Conservation (phyloP, 495 filamentous ascomycete genomes). For the Cercophora samala region DNA sequence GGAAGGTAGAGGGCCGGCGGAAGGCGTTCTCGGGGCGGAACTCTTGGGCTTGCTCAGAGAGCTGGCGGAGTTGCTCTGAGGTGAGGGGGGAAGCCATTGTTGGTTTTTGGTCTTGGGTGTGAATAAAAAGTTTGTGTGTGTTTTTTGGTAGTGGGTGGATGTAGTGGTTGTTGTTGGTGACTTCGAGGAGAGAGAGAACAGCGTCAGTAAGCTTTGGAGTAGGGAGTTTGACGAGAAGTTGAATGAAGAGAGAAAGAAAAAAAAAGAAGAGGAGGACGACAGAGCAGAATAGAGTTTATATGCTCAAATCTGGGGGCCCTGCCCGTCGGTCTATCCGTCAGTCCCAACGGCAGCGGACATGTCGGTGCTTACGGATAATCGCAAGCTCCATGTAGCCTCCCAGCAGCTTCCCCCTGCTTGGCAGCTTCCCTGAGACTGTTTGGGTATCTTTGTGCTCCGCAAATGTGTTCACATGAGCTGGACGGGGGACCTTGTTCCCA, state of each 20-base stretch:
- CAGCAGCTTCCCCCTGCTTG: not conserved
- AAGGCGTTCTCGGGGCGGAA: constrained; percentile 17
- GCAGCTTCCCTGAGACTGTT: not conserved
- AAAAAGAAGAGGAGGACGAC: not conserved
- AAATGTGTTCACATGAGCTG: constrained; percentile 24
- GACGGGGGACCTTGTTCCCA: constrained; percentile 1
- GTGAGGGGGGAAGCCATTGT: constrained; percentile 18
- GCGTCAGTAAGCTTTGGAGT: not conserved
- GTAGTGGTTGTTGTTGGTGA: not conserved
- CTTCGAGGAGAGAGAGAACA: not conserved
- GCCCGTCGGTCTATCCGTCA: too few species aligned
- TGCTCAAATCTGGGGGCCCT: not conserved
- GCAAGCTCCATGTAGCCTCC: not conserved
- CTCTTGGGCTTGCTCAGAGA: constrained; percentile 25
- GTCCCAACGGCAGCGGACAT: not conserved
- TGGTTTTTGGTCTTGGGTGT: constrained; percentile 6
- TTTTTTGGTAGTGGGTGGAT: not conserved
- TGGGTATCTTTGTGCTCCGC: constrained; percentile 21
- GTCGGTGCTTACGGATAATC: not conserved
- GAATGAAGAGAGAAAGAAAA: constrained; percentile 2
- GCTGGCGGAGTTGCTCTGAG: constrained; percentile 22
- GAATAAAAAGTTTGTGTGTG: not conserved
- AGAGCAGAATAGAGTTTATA: constrained; percentile 10
- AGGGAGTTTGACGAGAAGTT: constrained; percentile 1
- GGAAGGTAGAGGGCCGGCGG: constrained; percentile 41